Base-by-base conservation (phyloP, 805 yeast genomes). In the Yarrowia porcina region DNA sequence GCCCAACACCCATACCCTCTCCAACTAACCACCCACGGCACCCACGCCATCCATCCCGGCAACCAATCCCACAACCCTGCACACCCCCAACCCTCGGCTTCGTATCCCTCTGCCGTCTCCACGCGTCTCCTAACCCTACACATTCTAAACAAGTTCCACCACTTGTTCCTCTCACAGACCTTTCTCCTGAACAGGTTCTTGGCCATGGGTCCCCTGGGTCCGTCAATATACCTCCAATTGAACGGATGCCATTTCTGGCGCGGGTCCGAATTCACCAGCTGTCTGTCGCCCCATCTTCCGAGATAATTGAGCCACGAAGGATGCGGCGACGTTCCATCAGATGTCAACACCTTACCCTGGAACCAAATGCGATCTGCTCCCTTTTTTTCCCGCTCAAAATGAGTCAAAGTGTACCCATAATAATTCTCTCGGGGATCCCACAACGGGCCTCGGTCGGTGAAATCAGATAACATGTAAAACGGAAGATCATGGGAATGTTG, bases 401-500 rank as follows among this genome's bases (percentile, higher is more conserved):
- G 60, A 68, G 89, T 89, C 72, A 80, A 88, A 0, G 90, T 86
- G 74, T 93, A 93, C 0, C 90, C 96, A 65, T 90, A 76, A 69
- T 82, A 89, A 71, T 94, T 93, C 71, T 82, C 76, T 0, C 90
- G 77, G 0, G 98, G 97, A 72, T 93, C 96, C 99, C 99, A 93
- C 69, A 93, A 77, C 1, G 96, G 88, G 0, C 99, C 99, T 45
- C 97, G 79, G 73, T 93, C 99, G 0, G 99, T 90, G 75, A 90
- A 93, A 76, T 93, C 99, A 60, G 90, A 84, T 60, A 93, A 77
- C 63, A 96, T 92, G 60, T 89, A 87, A 76, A 90, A 92, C 0
- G 99, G 99, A 52, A 92, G 80, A 73, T 93, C 99, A 72, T 92
- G 98, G 0, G 97, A 86, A 72, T 93, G 97, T 71, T 92, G 96